Evolutionary conservation across 371 early-diverging fungal genomes (phyloP).

Genomic region (Batrachochytrium dendrobatidis): DNA sequence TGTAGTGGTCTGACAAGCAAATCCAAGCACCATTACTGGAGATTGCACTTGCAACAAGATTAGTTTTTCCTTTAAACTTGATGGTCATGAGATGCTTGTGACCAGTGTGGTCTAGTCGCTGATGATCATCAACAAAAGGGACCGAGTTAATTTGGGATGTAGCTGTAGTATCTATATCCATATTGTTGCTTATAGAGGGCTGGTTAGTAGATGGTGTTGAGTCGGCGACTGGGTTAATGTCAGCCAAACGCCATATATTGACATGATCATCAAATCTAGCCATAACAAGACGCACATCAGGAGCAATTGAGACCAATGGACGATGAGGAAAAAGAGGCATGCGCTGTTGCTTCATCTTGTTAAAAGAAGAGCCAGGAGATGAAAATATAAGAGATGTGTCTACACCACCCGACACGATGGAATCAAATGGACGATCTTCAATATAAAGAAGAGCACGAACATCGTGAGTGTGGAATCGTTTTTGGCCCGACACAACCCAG

Average conservation of each 20-base stretch:
- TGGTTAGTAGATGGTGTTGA: too few species aligned
- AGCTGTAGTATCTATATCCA: too few species aligned
- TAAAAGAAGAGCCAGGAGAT: slow-evolving; percentile 52
- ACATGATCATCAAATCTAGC: slow-evolving; percentile 51
- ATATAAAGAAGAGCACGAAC: neutral
- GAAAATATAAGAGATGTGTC: slow-evolving; percentile 58
- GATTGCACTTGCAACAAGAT: slow-evolving; percentile 64
- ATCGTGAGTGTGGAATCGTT: slow-evolving; percentile 79
- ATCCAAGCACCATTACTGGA: slow-evolving; percentile 81
- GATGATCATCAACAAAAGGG: neutral
- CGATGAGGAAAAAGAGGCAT: slow-evolving; percentile 73
- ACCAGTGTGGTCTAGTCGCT: neutral
- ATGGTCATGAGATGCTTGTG: slow-evolving; percentile 9
- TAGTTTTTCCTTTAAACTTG: slow-evolving; percentile 23
- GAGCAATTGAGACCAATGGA: slow-evolving; percentile 57
- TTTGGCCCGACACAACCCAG: slow-evolving; percentile 73
- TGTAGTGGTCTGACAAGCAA: slow-evolving; percentile 71
- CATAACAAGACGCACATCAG: slow-evolving; percentile 51
- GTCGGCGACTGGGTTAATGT: too few species aligned
- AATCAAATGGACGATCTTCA: slow-evolving; percentile 38
- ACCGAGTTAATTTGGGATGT: neutral
- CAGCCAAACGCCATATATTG: slow-evolving; percentile 77
- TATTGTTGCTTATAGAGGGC: too few species aligned
- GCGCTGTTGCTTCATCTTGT: slow-evolving; percentile 58
- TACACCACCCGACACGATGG: slow-evolving; percentile 75